Percentiles rank a stretch among this genome's conserved stretches.
These are phyloP conservation scores for Chalciporus chontae DNA, from an alignment of 768 basidiomycete species.

Conservation along the genomic window DNA sequence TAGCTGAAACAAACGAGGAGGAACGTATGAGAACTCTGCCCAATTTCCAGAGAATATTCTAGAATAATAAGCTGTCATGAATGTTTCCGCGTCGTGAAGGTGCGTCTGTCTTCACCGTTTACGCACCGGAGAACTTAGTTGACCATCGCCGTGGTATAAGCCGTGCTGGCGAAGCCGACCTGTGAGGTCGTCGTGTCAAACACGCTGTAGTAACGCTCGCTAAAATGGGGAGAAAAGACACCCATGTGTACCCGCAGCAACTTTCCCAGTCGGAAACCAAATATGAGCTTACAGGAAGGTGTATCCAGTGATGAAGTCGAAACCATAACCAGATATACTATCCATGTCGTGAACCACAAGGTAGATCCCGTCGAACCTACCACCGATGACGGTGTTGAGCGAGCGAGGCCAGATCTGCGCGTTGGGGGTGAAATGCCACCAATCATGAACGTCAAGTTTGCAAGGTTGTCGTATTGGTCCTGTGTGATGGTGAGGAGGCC, in stretches of 20 bases:
- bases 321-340: constrained; percentile 1
- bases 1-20: constrained; percentile 4
- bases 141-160: constrained; percentile 25
- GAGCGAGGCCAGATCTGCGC: constrained; percentile 8
- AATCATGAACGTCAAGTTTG: constrained; percentile 14
- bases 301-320: constrained; percentile 16
- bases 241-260: too few species aligned
- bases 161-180: constrained; percentile 41
- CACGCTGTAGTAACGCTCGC: constrained; percentile 43
- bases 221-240: neutral
- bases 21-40: neutral
- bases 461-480: constrained; percentile 19
- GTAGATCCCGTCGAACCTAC: constrained; percentile 16
- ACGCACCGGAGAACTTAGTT: neutral
- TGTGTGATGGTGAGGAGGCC: constrained; percentile 25
- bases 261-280: neutral
- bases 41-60: too few species aligned
- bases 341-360: constrained; percentile 17
- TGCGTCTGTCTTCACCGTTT: too few species aligned
- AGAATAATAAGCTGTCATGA: neutral
- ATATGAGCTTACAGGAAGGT: constrained; percentile 6
- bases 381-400: constrained; percentile 24
- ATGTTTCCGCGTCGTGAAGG: neutral
- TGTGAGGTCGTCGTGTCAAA: constrained; percentile 37
- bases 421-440: constrained; percentile 16